Evolutionary conservation across 2,329 filamentous ascomycete species (phyloP), one percentile per base, ranked within the genome.

Genomic region (Camillea tinctor): DNA sequence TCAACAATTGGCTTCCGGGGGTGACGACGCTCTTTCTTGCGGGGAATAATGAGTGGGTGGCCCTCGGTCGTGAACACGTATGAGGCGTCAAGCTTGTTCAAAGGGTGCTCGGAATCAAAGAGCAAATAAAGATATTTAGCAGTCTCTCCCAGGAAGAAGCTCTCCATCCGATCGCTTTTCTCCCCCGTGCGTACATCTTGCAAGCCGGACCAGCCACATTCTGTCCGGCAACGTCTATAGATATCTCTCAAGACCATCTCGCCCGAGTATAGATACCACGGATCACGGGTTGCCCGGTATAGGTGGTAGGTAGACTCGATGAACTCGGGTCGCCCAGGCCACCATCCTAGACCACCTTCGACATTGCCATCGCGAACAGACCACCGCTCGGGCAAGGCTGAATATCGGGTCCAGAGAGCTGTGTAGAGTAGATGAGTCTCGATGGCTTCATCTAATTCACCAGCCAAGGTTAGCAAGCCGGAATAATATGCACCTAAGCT

Each of bases 11-110:
- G 61, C 48, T 66, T 71, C 48, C 57, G 67, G 13, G 66, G 69
- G 56, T 69, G 74, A 1, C 58, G 56, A 17, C 50, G 63, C 1
- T 36, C 64, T 21, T 72, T 66, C 61, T 75, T 78, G 59, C 79
- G 81, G 13, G 93, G 93, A 56, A 99, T 89, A 50, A 98, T 83
- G 51, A 99, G 80, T 2, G 95, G 95, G 74, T 99, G 95, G 0
- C 94, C 95, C 76, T 99, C 95, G 0, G 95, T 99, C 0, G 91
- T 95, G 73, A 99, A 98, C 15, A 99, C 94, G 73, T 90, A 96
- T 0, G 93, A 87, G 0, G 88, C 88, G 74, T 98, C 95, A 48
- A 96, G 79, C 20, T 86, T 88, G 75, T 98, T 98, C 50, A 99
- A 78, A 0, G 93, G 92, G 75, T 98, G 95, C 15, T 88, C 83